These are phyloP conservation scores for Russula brevipes DNA, from an alignment of 768 basidiomycete species.

Conservation along the genomic window DNA sequence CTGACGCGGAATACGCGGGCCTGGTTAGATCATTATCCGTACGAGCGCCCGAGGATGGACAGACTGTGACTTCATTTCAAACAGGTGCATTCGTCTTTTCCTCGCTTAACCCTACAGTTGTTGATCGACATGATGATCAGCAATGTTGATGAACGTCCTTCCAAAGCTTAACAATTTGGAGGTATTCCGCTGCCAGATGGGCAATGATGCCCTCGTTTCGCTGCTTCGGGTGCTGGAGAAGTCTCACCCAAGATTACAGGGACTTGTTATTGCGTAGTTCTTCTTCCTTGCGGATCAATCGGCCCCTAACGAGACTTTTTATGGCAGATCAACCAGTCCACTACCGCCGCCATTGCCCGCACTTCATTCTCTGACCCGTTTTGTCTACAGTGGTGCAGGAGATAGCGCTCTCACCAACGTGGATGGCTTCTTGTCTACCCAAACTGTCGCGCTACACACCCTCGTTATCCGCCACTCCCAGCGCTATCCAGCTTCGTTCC, in stretches of 20 bases:
- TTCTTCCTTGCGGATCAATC: neutral
- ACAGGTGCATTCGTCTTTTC: constrained; percentile 40
- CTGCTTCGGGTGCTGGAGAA: constrained; percentile 51
- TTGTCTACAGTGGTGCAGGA: constrained; percentile 28
- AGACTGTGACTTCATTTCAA: constrained; percentile 55
- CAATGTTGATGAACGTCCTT: constrained; percentile 64
- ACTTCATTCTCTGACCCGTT: constrained; percentile 33
- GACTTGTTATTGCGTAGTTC: constrained; percentile 35
- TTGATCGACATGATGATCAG: neutral
- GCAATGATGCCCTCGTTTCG: constrained; percentile 46
- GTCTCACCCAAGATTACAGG: constrained; percentile 41
- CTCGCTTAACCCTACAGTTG: neutral
- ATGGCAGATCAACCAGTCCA: constrained; percentile 7
- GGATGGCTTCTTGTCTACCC: constrained; percentile 39
- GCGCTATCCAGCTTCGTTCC: constrained; percentile 45
- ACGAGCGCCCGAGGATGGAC: constrained; percentile 47
- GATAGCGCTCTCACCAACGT: constrained; percentile 38
- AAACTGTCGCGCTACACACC: constrained; percentile 14
- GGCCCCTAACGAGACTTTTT: neutral
- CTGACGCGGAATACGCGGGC: constrained; percentile 53
- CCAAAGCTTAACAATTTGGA: constrained; percentile 56
- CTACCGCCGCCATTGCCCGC: neutral
- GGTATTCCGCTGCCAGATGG: constrained; percentile 57
- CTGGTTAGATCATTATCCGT: constrained; percentile 55
- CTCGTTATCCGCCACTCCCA: constrained; percentile 14